These are phyloP conservation scores for Fusarium paranaense DNA, from an alignment of 2,329 filamentous ascomycete genomes.

Conservation along the genomic window DNA sequence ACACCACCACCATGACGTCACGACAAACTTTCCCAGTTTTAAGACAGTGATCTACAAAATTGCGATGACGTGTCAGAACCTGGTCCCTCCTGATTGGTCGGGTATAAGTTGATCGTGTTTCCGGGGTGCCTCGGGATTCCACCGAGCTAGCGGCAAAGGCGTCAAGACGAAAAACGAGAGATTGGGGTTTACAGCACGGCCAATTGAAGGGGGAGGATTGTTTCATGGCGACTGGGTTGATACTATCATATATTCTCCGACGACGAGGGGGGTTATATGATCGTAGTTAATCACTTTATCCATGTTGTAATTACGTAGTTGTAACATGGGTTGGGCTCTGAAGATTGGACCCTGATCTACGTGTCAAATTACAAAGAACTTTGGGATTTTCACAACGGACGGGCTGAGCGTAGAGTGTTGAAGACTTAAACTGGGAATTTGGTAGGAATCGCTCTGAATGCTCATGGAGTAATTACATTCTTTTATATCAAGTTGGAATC, in stretches of 20 bases:
- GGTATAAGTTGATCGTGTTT: not conserved
- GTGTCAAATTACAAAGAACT: not conserved
- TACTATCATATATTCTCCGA: not conserved
- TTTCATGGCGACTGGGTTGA: not conserved
- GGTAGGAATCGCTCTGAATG: not conserved
- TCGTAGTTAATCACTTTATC: not conserved
- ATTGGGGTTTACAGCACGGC: not conserved
- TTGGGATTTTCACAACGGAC: not conserved
- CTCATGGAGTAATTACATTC: not conserved
- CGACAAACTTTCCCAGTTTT: not conserved
- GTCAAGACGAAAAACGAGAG: not conserved
- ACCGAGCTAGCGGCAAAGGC: not conserved
- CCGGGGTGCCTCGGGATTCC: not conserved
- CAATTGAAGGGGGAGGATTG: not conserved
- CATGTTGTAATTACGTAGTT: not conserved
- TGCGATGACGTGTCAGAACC: not conserved
- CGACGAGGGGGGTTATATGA: not conserved
- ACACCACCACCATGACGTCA: not conserved
- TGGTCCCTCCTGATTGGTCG: not conserved
- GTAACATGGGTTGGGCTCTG: not conserved
- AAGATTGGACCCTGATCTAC: not conserved
- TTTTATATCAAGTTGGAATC: not conserved
- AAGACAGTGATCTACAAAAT: not conserved
- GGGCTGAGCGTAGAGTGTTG: not conserved
- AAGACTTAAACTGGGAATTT: too few relatives aligned